phyloP scores from a whole-genome alignment of 164 flowering plant genomes.

The Stephania yunnanensis region DNA sequence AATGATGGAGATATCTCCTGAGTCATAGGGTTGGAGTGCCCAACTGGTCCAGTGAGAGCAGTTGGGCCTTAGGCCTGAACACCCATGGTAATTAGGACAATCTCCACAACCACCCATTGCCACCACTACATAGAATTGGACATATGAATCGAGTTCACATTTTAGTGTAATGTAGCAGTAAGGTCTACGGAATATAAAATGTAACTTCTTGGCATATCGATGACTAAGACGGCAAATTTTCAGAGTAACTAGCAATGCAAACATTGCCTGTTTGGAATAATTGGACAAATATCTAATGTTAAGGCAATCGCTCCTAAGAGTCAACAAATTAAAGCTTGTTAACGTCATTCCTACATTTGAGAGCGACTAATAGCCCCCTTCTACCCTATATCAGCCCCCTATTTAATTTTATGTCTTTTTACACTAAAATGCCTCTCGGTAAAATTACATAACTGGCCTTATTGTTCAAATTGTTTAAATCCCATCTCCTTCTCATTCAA shows the following conservation, averaged over 20 bases:
- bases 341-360: neutral
- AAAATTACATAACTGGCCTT: no score
- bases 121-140: neutral
- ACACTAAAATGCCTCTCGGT: no score
- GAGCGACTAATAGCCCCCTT: no score
- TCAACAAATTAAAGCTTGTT: no score
- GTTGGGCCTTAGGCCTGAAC: no score
- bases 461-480: no score
- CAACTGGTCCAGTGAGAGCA: no score
- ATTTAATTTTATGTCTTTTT: no score
- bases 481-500: no score
- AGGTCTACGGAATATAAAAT: neutral
- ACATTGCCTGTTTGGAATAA: neutral
- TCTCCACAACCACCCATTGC: neutral
- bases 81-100: neutral
- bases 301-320: neutral
- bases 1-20: neutral
- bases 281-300: neutral
- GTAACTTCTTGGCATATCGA: neutral
- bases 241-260: neutral
- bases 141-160: neutral
- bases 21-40: no score
- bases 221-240: neutral
- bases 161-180: neutral
- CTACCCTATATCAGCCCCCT: no score